Evolutionary conservation across 345 rosid genomes (phyloP), one percentile per base, ranked within the genome.

Genomic region (Laguncularia racemosa): DNA sequence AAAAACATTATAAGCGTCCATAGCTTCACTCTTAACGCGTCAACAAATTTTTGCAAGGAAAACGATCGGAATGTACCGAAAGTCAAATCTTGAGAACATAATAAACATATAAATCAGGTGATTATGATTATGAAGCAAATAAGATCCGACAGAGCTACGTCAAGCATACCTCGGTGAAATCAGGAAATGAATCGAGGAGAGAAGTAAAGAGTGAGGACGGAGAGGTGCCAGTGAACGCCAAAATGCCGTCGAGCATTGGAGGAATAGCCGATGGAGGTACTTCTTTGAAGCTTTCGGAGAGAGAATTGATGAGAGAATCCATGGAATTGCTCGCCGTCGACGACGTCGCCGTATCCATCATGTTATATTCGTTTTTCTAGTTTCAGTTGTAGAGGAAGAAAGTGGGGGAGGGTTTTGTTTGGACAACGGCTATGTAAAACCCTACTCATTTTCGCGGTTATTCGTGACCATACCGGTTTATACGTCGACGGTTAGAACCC

Each of bases 221-320:
- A 70, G 93, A 71, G 20, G 70, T 70, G 50, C 70, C 64, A n/a
- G 85, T 86, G 58, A 96, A 84, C 53, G 80, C 82, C 55, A 84
- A 63, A 67, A 92, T 72, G 82, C 95, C 86, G 67, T 89, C 95
- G 57, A 89, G 76, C 78, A 89, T 67, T 8, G 91, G 72, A n/a
- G 96, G 93, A 44, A 92, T 57, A 49, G 93, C 95, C 3, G 78
- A 50, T 60, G 72, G 73, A 53, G 91, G 95, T 47, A 92, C 85
- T 16, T 80, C 75, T 20, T 67, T 67, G 53, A 86, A 77, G 81
- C 86, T 83, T 59, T 62, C 62, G 3, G 83, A 81, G 40, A 89
- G 80, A 20, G 93, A 80, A 53, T 77, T 40, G 66, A 78, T 62
- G 40, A 83, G 28, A 51, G 87, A 70, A 14, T 78, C 73, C 79